A percentile compares a stretch with the other conserved stretches of the same genome.
phyloP scores from a whole-genome alignment of 1,284 basidiomycete species.

The Moesziomyces globuligerus region DNA sequence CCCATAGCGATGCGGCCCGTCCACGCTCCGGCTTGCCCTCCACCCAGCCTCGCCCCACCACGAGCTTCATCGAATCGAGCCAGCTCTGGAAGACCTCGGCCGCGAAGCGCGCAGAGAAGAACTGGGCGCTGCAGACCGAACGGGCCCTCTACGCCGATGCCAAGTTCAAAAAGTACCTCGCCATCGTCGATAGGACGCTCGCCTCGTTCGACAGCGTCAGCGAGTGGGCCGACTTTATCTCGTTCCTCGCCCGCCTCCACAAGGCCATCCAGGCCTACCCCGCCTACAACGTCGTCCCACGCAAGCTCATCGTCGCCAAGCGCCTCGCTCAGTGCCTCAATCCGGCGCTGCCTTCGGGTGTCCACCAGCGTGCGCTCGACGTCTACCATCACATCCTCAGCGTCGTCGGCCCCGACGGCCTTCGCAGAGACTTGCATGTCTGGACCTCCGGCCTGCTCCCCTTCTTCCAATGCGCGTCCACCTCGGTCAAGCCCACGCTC shows the following conservation, averaged over 20 bases:
- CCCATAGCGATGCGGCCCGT: not conserved
- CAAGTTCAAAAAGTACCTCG: constrained; percentile 94
- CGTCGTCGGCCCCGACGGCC: constrained; percentile 86
- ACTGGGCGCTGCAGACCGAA: constrained; percentile 63
- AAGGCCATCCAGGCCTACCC: constrained; percentile 93
- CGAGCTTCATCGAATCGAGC: constrained; percentile 41
- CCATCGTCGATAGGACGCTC: constrained; percentile 89
- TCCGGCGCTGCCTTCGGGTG: constrained; percentile 93
- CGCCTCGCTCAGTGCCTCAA: constrained; percentile 95
- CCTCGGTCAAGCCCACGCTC: constrained; percentile 71
- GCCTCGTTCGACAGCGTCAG: constrained; percentile 94
- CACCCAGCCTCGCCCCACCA: constrained; percentile 32
- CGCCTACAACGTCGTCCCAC: constrained; percentile 93
- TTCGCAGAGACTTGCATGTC: constrained; percentile 85
- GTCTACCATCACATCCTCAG: constrained; percentile 92
- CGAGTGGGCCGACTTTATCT: constrained; percentile 99
- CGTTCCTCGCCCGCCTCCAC: constrained; percentile 91
- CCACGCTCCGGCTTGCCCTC: not conserved
- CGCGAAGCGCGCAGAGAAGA: constrained; percentile 60
- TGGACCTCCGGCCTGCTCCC: constrained; percentile 98
- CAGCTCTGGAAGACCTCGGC: constrained; percentile 61
- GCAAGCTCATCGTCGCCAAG: constrained; percentile 93
- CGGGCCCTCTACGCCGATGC: constrained; percentile 73
- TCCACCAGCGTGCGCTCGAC: constrained; percentile 94
- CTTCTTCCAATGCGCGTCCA: constrained; percentile 97